Conservation (phyloP, 345 rosid species). For the Heritiera fomes region DNA sequence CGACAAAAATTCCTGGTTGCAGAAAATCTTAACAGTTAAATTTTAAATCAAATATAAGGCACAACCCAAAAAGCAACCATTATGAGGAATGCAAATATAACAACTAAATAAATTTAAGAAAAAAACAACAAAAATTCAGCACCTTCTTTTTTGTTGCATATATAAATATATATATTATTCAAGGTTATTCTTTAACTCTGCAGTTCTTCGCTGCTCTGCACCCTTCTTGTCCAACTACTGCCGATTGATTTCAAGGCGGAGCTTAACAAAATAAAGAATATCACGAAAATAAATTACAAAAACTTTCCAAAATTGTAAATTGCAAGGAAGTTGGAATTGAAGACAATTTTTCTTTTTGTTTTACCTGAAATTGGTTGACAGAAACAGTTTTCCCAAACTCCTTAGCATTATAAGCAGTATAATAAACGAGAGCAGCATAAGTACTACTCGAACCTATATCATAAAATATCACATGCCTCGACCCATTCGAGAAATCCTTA, state of each 20-base stretch:
- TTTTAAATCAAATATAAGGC: not conserved
- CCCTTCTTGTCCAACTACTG: conserved; percentile 56
- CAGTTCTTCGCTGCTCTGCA: conserved; percentile 85
- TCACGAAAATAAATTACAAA: not conserved
- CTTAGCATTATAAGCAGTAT: conserved; percentile 79
- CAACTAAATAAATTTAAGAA: not conserved
- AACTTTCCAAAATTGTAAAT: not conserved
- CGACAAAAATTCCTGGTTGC: not conserved
- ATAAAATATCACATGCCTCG: conserved; percentile 86
- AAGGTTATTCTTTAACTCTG: conserved; percentile 87
- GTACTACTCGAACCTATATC: conserved; percentile 96
- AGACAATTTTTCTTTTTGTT: no score
- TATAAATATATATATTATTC: conserved; percentile 62
- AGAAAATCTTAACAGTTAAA: not conserved
- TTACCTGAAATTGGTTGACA: conserved; percentile 93
- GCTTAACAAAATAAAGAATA: not conserved
- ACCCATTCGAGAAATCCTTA: conserved; percentile 84
- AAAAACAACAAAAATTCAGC: not conserved
- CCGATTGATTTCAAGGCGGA: not conserved
- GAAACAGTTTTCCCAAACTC: conserved; percentile 86
- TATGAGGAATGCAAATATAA: not conserved
- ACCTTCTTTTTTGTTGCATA: conserved; percentile 98
- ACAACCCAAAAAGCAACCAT: not conserved
- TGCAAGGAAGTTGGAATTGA: not conserved
- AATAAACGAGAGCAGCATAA: conserved; percentile 85